Conservation (phyloP, 768 basidiomycete species). For the Holtermannia corniformis region DNA sequence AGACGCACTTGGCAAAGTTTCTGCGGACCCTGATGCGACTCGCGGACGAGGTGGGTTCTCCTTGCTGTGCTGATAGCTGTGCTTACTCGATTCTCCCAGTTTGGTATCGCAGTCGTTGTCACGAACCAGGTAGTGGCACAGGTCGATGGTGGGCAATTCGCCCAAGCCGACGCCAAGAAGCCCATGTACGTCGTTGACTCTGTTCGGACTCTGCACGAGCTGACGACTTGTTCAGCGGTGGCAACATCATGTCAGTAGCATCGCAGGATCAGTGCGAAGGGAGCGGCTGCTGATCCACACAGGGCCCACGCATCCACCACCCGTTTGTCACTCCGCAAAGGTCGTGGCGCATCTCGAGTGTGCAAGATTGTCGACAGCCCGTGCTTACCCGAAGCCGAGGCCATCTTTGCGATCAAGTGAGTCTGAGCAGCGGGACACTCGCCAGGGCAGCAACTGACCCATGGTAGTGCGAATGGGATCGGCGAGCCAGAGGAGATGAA, state of each 20-base stretch:
- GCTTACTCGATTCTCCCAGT: constrained; percentile 49
- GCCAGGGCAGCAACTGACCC: constrained; percentile 3
- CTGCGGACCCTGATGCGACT: constrained; percentile 81
- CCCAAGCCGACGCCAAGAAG: constrained; percentile 88
- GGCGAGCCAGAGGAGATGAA: constrained; percentile 76
- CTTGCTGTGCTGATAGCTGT: background rate
- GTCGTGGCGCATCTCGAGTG: constrained; percentile 77
- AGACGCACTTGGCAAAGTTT: constrained; percentile 93
- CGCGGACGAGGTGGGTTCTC: constrained; percentile 81
- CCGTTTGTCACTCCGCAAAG: constrained; percentile 83
- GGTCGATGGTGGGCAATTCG: constrained; percentile 84
- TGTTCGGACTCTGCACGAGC: background rate
- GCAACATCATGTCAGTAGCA: constrained; percentile 73
- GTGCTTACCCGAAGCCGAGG: constrained; percentile 92
- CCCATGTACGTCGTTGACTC: constrained; percentile 51
- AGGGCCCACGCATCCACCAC: constrained; percentile 94
- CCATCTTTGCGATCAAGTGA: constrained; percentile 73
- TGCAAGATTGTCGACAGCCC: constrained; percentile 98
- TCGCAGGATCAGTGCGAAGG: too few relatives aligned
- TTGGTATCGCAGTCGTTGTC: constrained; percentile 92
- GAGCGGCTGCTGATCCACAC: too few relatives aligned
- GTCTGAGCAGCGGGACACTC: constrained; percentile 5
- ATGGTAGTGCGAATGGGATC: constrained; percentile 66
- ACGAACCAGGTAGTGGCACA: constrained; percentile 99
- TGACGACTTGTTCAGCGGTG: constrained; percentile 48